A percentile compares a stretch with the other conserved stretches of the same genome.
These are phyloP conservation scores for Mortierella antarctica DNA, from an alignment of 192 early-diverging fungal species.

Conservation along the genomic window DNA sequence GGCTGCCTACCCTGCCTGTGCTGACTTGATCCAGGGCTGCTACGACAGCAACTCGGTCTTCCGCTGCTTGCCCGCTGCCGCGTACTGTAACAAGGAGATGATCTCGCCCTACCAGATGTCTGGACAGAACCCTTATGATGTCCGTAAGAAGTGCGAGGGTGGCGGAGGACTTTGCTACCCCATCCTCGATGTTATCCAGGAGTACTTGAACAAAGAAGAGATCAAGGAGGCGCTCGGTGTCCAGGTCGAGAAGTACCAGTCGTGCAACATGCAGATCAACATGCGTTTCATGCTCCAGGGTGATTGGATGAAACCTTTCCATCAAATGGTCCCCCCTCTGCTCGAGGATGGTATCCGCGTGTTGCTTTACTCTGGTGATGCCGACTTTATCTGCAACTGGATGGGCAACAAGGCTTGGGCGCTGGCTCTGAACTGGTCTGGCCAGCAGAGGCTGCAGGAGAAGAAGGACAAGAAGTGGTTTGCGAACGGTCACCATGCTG, in stretches of 20 bases:
- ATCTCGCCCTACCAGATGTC: conserved; percentile 83
- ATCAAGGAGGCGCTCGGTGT: conserved; percentile 83
- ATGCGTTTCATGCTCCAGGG: conserved; percentile 51
- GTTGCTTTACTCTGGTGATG: conserved; percentile 93
- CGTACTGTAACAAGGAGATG: conserved; percentile 90
- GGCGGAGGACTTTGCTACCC: conserved; percentile 88
- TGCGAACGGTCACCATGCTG: conserved; percentile 66
- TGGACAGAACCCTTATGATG: conserved; percentile 94
- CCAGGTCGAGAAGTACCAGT: conserved; percentile 70
- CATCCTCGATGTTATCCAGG: conserved; percentile 82
- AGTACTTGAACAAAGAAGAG: conserved; percentile 81
- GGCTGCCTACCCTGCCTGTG: conserved; percentile 78
- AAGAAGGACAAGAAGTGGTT: conserved; percentile 80
- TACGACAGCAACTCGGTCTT: conserved; percentile 84
- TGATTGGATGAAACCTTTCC: conserved; percentile 84
- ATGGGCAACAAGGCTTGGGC: conserved; percentile 94
- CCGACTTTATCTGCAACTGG: conserved; percentile 95
- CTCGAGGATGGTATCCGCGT: conserved; percentile 85
- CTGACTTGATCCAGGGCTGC: conserved; percentile 79
- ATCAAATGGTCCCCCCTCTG: conserved; percentile 70
- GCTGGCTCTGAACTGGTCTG: conserved; percentile 85
- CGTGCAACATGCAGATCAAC: conserved; percentile 89
- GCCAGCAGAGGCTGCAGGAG: conserved; percentile 73
- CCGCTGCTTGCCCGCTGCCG: conserved; percentile 82
- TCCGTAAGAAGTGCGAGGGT: conserved; percentile 86